These are phyloP conservation scores for Arabidopsis thaliana DNA, from an alignment of 345 rosid species.

Conservation along the genomic window TAIR10.1 NC_003070.9:16410501-16411000, in stretches of 20 bases:
- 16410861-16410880: conserved; percentile 66
- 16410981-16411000: conserved; percentile 89
- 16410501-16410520: too few species aligned
- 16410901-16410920: conserved; percentile 60
- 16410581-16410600: background rate
- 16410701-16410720: conserved; percentile 66
- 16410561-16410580: background rate
- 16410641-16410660: background rate
- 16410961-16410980: conserved; percentile 86
- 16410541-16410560: background rate
- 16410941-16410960: conserved; percentile 88
- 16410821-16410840: conserved; percentile 86
- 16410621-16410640: background rate
- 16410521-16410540: too few species aligned
- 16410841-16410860: conserved; percentile 87
- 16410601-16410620: conserved; percentile 5
- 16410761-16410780: conserved; percentile 49
- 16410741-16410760: conserved; percentile 67
- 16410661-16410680: conserved; percentile 53
- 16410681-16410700: conserved; percentile 83
- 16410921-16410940: conserved; percentile 91
- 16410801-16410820: conserved; percentile 75
- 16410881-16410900: conserved; percentile 60
- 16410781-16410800: conserved; percentile 48
- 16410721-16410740: conserved; percentile 57